A percentile compares a stretch with the other conserved stretches of the same genome.
These are phyloP conservation scores for Copromyces sp. DNA, from an alignment of 495 filamentous ascomycete species.

Conservation along the genomic window DNA sequence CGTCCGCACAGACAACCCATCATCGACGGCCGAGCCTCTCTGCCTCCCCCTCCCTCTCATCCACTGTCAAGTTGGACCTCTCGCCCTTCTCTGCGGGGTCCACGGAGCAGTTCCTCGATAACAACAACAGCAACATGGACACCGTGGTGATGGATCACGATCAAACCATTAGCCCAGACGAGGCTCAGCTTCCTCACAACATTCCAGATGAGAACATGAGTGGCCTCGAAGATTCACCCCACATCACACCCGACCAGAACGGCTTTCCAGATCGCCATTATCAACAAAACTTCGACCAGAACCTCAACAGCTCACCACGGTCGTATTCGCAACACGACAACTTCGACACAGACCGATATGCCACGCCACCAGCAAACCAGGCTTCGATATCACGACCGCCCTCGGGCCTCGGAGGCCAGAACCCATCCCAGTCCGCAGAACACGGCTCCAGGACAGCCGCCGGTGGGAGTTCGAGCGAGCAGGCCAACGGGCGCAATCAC, in stretches of 20 bases:
- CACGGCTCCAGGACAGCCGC: constrained; percentile 25
- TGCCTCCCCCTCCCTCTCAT: constrained; percentile 1
- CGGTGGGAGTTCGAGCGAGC: constrained; percentile 29
- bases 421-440: constrained; percentile 19
- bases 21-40: not conserved
- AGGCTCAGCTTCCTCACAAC: not conserved
- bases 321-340: constrained; percentile 19
- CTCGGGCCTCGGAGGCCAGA: constrained; percentile 39
- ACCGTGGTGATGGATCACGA: constrained; percentile 36
- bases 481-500: constrained; percentile 57
- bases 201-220: constrained; percentile 27
- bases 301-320: constrained; percentile 21
- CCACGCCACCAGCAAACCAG: constrained; percentile 27
- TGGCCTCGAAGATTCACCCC: constrained; percentile 27
- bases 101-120: constrained; percentile 41
- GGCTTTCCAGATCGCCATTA: constrained; percentile 23
- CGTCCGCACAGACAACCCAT: not conserved
- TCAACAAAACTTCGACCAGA: constrained; percentile 30
- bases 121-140: constrained; percentile 37
- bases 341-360: constrained; percentile 28
- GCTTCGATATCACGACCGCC: constrained; percentile 37
- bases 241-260: constrained; percentile 14
- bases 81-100: constrained; percentile 37
- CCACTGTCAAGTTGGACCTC: constrained; percentile 35
- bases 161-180: constrained; percentile 5